Base-by-base conservation (phyloP, 306 rosid species). In the Malus fusca region DNA sequence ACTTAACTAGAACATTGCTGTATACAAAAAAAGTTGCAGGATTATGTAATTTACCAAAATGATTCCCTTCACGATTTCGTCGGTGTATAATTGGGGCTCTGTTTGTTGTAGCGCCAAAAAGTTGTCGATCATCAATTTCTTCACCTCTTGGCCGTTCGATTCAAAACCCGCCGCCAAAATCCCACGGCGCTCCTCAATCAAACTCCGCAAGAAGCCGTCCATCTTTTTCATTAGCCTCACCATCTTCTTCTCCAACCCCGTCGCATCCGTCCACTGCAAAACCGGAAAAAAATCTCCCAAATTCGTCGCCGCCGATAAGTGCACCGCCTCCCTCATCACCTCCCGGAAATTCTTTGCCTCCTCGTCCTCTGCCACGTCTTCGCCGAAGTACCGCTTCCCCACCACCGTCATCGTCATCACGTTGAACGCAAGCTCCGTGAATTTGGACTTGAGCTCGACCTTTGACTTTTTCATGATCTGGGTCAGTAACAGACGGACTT, bases 381-480 rank as follows among this genome's bases (percentile, higher is more conserved):
- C 74, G 3, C 82, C 83, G 30, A 30, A 64, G 56, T 63, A 69
- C 11, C 80, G 66, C 66, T 78, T 82, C 51, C 82, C 82, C 13
- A 52, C 46, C 15, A 82, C 65, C 80, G 75, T 74, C 69, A 73
- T 78, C 66, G 76, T 40, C 62, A 78, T 70, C 11, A 30, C 33
- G 71, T 82, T 82, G 14, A 74, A 74, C 2, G 76, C 25, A 31
- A 73, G 40, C 73, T 84, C 79, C 28, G 69, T 40, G 3, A 73
- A 68, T 4, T 37, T 13, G 19, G 81, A 44, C 40, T 73, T 72
- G 60, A 83, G 42, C 26, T 77, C 68, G 19, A 77, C 25, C 53
- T 55, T 73, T 33, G 35, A 26, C 44, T 7, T 61, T 55, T 22
- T 31, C 4, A 14, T 15, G n/a, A 71, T 33, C 12, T 42, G 56